Conservation (phyloP, 495 filamentous ascomycete species). For the Penicillium egyptiacum region DNA sequence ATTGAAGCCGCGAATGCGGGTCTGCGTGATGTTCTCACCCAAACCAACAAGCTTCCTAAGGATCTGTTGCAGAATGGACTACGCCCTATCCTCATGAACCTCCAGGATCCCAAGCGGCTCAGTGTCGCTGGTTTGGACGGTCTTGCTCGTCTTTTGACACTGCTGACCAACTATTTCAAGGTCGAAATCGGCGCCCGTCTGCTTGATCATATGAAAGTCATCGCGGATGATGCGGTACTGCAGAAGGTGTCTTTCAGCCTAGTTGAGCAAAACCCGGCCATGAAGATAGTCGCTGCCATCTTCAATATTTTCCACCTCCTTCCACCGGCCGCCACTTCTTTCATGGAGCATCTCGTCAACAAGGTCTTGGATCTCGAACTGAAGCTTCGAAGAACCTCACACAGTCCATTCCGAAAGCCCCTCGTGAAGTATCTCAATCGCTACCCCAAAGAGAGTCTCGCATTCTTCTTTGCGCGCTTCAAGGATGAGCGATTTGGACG, state of each 20-base stretch:
- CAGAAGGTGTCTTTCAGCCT: constrained; percentile 92
- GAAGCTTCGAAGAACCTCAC: constrained; percentile 82
- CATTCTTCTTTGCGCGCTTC: constrained; percentile 70
- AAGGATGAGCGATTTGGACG: constrained; percentile 83
- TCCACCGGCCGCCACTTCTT: constrained; percentile 81
- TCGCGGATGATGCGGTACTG: constrained; percentile 75
- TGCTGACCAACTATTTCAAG: constrained; percentile 98
- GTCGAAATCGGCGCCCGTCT: constrained; percentile 92
- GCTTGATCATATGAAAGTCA: constrained; percentile 86
- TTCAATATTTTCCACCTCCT: constrained; percentile 96
- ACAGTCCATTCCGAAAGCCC: constrained; percentile 87
- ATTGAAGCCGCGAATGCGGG: constrained; percentile 93
- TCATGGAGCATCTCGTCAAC: constrained; percentile 85
- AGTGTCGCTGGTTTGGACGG: constrained; percentile 90
- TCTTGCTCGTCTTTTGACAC: constrained; percentile 78
- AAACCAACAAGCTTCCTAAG: constrained; percentile 90
- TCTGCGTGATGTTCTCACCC: constrained; percentile 76
- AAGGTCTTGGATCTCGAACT: constrained; percentile 86
- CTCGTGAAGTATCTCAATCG: constrained; percentile 93
- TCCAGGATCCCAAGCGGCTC: constrained; percentile 89
- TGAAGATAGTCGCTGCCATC: constrained; percentile 90
- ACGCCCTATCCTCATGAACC: constrained; percentile 89
- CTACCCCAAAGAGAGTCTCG: constrained; percentile 85
- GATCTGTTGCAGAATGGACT: constrained; percentile 93
- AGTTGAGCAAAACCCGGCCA: constrained; percentile 84